Percentiles rank a stretch among this genome's conserved stretches.
phyloP scores from a whole-genome alignment of 345 rosid species.

The Rhizophora mangle region DNA sequence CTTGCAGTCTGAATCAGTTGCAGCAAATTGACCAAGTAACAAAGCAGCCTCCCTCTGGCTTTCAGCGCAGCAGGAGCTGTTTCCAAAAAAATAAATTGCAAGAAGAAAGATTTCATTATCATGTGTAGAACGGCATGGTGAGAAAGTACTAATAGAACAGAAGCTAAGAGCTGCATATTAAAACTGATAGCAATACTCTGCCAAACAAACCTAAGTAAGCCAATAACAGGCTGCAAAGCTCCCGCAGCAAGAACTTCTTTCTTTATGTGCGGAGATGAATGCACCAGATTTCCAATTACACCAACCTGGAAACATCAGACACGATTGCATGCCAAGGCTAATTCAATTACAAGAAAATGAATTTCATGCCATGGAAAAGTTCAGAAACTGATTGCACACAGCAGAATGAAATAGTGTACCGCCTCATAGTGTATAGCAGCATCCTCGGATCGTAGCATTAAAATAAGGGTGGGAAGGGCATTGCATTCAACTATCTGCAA shows the following conservation, averaged over 20 bases:
- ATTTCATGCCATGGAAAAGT: constrained; percentile 9
- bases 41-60: constrained; percentile 99
- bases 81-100: constrained; percentile 26
- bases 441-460: constrained; percentile 95
- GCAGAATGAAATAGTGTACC: constrained; percentile 43
- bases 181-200: background rate
- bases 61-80: constrained; percentile 95
- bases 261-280: constrained; percentile 91
- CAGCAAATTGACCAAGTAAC: constrained; percentile 97
- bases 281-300: constrained; percentile 94
- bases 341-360: background rate
- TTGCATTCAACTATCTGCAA: constrained; percentile 89
- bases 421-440: constrained; percentile 99
- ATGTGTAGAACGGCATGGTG: background rate
- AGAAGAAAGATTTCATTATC: background rate
- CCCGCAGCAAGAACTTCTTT: constrained; percentile 95
- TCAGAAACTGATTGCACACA: constrained; percentile 5
- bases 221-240: constrained; percentile 94
- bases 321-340: constrained; percentile 8
- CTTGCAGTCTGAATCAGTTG: constrained; percentile 98
- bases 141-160: no score
- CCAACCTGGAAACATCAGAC: constrained; percentile 53
- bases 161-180: no score
- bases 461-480: constrained; percentile 91
- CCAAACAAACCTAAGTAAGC: constrained; percentile 66